Percentiles rank a stretch among this genome's conserved stretches.
Evolutionary conservation across 1,284 basidiomycete genomes (phyloP).

Genomic region (Ustilago loliicola): DNA sequence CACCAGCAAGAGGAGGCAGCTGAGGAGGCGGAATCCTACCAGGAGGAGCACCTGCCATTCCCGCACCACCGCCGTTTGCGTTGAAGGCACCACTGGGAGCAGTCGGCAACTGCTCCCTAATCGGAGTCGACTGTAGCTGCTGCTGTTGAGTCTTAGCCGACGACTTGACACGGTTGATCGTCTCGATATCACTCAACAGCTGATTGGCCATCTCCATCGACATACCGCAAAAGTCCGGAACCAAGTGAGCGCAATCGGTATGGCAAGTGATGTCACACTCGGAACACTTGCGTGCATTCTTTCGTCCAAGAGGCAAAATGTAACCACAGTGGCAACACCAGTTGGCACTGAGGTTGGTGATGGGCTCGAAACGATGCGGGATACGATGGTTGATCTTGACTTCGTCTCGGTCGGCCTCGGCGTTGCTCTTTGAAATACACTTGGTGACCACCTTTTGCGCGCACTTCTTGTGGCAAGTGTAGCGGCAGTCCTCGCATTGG

Average conservation of each 20-base stretch:
- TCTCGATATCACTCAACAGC: slow-evolving; percentile 86
- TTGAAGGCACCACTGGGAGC: slow-evolving; percentile 10
- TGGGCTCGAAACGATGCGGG: slow-evolving; percentile 96
- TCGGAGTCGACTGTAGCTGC: slow-evolving; percentile 17
- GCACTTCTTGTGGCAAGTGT: slow-evolving; percentile 97
- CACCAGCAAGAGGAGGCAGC: slow-evolving; percentile 21
- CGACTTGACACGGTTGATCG: slow-evolving; percentile 74
- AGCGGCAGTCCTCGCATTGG: slow-evolving; percentile 99
- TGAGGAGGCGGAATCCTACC: slow-evolving; percentile 39
- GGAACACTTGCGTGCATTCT: slow-evolving; percentile 93
- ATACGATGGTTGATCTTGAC: slow-evolving; percentile 99
- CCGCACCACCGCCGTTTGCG: slow-evolving; percentile 21
- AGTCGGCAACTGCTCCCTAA: slow-evolving; percentile 18
- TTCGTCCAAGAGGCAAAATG: slow-evolving; percentile 95
- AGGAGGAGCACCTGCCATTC: slow-evolving; percentile 30
- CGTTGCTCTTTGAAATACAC: slow-evolving; percentile 96
- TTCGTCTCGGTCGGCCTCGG: slow-evolving; percentile 89
- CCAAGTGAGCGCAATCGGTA: slow-evolving; percentile 96
- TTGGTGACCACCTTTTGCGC: slow-evolving; percentile 99
- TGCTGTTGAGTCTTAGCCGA: slow-evolving; percentile 53
- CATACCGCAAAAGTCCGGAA: slow-evolving; percentile 99
- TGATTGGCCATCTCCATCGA: slow-evolving; percentile 99
- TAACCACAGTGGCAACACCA: slow-evolving; percentile 99
- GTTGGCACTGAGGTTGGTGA: slow-evolving; percentile 97
- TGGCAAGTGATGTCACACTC: slow-evolving; percentile 98